Evolutionary conservation across 23 red algal species (phyloP), one percentile per base, ranked within the genome.

Genomic region (Gracilaria gracilis): DNA sequence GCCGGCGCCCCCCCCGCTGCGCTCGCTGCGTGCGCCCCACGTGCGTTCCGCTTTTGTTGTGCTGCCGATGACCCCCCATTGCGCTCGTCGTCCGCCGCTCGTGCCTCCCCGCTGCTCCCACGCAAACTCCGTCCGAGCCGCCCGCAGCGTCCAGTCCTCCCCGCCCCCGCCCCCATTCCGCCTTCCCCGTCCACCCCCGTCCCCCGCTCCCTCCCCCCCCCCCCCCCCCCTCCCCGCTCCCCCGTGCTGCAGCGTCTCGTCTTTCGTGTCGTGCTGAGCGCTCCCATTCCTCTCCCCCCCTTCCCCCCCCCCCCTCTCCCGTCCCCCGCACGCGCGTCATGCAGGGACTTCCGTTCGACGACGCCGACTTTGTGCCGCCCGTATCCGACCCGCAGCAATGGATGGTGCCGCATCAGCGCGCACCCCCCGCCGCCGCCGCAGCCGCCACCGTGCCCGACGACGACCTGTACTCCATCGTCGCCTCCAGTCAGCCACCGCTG

Each of bases 331-430:
- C 28, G 4, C 42, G 38, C 75, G 40, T 40, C 21, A 85, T 85
- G 82, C 82, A 85, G 62, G 82, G 82, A 37, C 40, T 85, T 25
- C 82, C 82, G 4, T 85, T 85, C 37, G 82, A 85, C 62, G 82
- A 85, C 35, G 32, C 57, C 61, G 82, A 85, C 82, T 85, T 85
- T 51, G 55, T 40, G 23, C 42, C 54, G 32, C 82, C 82, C 25
- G 35, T 51, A 12, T 49, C 55, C 28, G 38, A 51, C 33, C 15
- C 82, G 46, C 37, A 53, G 28, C 46, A 59, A 20, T 85, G 82
- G 82, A 85, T 85, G 33, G 82, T 65, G 23, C 61, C 58, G 12
- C 36, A 21, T 21, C 46, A 46, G 42, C 42, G 5, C 42, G 42
- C 42, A 4, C 42, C 42, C 42, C 4, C 57, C 13, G 36, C 55